phyloP scores from a whole-genome alignment of 75 land plant species.

The Azolla pinnata region DNA sequence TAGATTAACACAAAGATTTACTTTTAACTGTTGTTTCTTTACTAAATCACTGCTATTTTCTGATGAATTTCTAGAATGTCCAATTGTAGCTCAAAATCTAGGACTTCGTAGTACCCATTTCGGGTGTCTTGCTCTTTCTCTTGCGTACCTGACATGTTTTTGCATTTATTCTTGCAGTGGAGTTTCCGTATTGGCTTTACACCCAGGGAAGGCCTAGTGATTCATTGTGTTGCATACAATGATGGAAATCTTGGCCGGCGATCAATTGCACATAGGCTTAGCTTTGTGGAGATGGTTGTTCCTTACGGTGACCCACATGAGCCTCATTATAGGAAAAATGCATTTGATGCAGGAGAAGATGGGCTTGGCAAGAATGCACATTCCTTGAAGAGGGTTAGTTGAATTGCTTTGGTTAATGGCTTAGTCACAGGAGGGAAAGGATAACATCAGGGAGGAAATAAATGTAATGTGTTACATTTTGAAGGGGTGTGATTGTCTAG shows the following conservation, averaged over 20 bases:
- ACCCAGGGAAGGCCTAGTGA: constrained; percentile 90
- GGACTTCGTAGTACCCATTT: too few relatives aligned
- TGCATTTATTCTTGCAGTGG: constrained; percentile 62
- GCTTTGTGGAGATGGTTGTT: constrained; percentile 99
- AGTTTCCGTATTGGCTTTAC: constrained; percentile 95
- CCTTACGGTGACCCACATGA: constrained; percentile 98
- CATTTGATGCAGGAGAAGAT: constrained; percentile 99
- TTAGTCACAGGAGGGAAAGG: too few relatives aligned
- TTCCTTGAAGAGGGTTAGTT: constrained; percentile 73
- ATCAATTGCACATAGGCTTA: constrained; percentile 82
- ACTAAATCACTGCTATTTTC: too few relatives aligned
- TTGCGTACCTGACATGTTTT: not conserved
- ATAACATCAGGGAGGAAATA: too few relatives aligned
- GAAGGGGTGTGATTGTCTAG: constrained; percentile 98
- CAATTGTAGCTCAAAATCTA: too few relatives aligned
- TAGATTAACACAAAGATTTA: too few relatives aligned
- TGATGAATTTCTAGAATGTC: too few relatives aligned
- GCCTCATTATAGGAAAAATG: constrained; percentile 97
- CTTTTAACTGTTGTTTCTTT: too few relatives aligned
- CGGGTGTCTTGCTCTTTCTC: too few relatives aligned
- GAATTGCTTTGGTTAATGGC: not conserved
- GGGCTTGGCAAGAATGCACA: constrained; percentile 98
- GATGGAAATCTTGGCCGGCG: constrained; percentile 97
- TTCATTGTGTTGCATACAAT: constrained; percentile 81
- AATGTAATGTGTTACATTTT: too few relatives aligned